Evolutionary conservation across 371 early-diverging fungal species (phyloP).

Genomic region (Apophysomyces elegans): DNA sequence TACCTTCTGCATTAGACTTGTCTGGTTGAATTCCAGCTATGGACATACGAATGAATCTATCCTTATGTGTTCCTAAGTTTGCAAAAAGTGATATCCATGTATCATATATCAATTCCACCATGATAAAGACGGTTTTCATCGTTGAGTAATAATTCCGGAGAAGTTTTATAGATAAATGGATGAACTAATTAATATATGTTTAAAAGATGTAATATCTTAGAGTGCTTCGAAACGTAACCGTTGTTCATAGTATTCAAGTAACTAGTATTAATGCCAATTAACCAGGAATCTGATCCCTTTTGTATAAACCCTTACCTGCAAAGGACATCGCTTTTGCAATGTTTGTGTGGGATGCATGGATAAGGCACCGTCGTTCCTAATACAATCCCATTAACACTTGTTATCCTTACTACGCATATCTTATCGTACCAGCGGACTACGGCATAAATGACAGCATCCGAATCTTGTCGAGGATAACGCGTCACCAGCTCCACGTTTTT

Average conservation of each 20-base stretch:
- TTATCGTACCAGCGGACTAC: slow-evolving; percentile 17
- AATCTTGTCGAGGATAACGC: slow-evolving; percentile 3
- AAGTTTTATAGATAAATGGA: too few species aligned
- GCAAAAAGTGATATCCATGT: too few species aligned
- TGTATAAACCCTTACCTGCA: slow-evolving; percentile 14
- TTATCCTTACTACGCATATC: not conserved
- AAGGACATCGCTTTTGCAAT: slow-evolving; percentile 16
- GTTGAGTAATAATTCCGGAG: too few species aligned
- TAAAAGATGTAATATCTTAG: not conserved
- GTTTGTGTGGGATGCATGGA: slow-evolving; percentile 17
- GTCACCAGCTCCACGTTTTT: slow-evolving; percentile 10
- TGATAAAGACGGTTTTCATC: too few species aligned
- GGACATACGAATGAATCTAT: too few species aligned
- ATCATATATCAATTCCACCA: too few species aligned
- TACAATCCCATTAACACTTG: not conserved
- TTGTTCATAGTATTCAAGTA: slow-evolving; percentile 18
- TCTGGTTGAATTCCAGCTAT: too few species aligned
- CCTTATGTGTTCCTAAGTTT: too few species aligned
- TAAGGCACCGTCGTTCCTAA: slow-evolving; percentile 16
- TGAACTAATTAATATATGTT: too few species aligned
- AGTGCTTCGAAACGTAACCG: slow-evolving; percentile 6
- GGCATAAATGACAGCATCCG: slow-evolving; percentile 13
- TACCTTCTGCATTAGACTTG: too few species aligned
- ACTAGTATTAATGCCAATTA: not conserved
- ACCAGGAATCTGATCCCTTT: not conserved